Percentiles rank a stretch among this genome's conserved stretches.
Evolutionary conservation across 208 protist genomes (phyloP).

Genomic region (Acanthamoeba sp.): DNA sequence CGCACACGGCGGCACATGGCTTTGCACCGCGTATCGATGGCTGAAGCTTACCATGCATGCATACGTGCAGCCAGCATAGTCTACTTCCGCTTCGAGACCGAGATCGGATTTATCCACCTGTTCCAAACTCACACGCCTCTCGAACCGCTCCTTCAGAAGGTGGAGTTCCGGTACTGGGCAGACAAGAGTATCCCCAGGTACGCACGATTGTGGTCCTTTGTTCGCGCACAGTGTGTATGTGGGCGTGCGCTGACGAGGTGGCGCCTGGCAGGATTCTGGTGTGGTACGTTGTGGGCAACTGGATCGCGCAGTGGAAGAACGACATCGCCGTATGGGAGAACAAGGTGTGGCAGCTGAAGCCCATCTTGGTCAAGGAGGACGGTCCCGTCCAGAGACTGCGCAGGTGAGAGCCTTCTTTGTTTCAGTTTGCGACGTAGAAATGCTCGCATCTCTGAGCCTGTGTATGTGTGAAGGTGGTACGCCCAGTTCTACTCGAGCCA

Average conservation of each 20-base stretch:
- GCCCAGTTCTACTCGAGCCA: slow-evolving; percentile 62
- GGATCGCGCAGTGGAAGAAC: slow-evolving; percentile 70
- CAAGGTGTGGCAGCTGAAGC: slow-evolving; percentile 56
- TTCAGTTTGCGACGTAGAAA: too few relatives aligned
- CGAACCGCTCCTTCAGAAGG: slow-evolving; percentile 46
- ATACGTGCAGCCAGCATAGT: background rate
- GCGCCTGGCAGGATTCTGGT: slow-evolving; percentile 29
- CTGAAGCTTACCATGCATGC: background rate
- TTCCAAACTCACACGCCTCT: slow-evolving; percentile 52
- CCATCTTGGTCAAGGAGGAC: slow-evolving; percentile 62
- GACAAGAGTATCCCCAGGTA: slow-evolving; percentile 36
- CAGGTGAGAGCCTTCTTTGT: background rate
- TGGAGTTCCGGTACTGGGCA: slow-evolving; percentile 36
- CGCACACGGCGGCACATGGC: too few relatives aligned
- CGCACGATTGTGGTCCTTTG: too few relatives aligned
- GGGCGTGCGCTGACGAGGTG: too few relatives aligned
- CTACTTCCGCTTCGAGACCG: slow-evolving; percentile 61
- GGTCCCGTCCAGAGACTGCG: slow-evolving; percentile 34
- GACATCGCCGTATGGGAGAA: slow-evolving; percentile 71
- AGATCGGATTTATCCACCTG: background rate
- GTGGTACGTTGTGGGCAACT: slow-evolving; percentile 70
- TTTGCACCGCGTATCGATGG: too few relatives aligned
- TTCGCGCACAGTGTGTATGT: too few relatives aligned
- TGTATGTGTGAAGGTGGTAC: slow-evolving; percentile 38
- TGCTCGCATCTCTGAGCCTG: too few relatives aligned